Conservation (phyloP, 2,329 filamentous ascomycete species). For the Ophiostoma triangulosporum region DNA sequence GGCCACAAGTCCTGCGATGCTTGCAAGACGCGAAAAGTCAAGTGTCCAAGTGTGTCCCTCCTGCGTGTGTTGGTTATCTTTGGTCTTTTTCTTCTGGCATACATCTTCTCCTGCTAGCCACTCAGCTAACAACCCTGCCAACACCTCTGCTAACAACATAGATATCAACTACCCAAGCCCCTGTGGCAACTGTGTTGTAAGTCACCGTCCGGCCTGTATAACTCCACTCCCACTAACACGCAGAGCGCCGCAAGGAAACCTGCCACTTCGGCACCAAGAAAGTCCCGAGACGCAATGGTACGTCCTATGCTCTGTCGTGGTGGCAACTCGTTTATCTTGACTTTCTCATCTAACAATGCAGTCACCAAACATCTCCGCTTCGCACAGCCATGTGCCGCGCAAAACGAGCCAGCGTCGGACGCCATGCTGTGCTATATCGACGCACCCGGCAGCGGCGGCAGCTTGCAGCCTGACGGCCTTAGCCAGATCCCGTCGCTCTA, state of each 20-base stretch:
- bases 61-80: too few relatives aligned
- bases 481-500: slow-evolving; percentile 16
- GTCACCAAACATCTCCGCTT: slow-evolving; percentile 5
- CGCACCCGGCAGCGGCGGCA: neutral
- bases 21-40: slow-evolving; percentile 28
- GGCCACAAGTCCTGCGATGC: slow-evolving; percentile 23
- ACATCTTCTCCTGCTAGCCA: neutral
- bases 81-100: neutral
- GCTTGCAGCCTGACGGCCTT: neutral
- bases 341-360: neutral
- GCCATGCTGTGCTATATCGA: slow-evolving; percentile 2
- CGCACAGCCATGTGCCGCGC: neutral
- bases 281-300: slow-evolving; percentile 10
- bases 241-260: slow-evolving; percentile 11
- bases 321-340: too few relatives aligned
- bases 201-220: neutral
- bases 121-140: slow-evolving; percentile 10
- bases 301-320: neutral
- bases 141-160: slow-evolving; percentile 1
- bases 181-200: slow-evolving; percentile 10
- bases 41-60: slow-evolving; percentile 25
- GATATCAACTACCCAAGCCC: slow-evolving; percentile 9
- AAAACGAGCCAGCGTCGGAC: neutral
- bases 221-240: neutral
- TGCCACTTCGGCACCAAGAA: slow-evolving; percentile 12